Evolutionary conservation across 768 basidiomycete genomes (phyloP), one percentile per base, ranked within the genome.

Genomic region (Neoboletus brunneissimus): DNA sequence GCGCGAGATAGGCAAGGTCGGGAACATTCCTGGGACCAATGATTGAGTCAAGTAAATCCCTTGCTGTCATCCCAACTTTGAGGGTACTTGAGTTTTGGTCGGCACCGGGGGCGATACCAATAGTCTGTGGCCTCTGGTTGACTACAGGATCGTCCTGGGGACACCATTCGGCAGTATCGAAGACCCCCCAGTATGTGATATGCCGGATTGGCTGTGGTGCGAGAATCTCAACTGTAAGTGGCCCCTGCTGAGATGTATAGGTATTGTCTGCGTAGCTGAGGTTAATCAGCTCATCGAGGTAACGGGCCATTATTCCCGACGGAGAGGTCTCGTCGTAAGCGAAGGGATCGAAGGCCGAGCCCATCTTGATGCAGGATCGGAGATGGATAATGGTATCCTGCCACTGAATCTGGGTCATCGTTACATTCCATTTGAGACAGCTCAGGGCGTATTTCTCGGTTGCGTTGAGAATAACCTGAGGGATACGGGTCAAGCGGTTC

Each of bases 141-240:
- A 72, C 44, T 18, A 72, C 57, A 16, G 72, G 72, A 42, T 72
- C 72, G 43, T 62, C 63, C 43, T 64, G 48, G 1, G 72, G 72
- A 43, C 65, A 71, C 72, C 71, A 72, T 54, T 65, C 65, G 22
- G 38, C 35, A 9, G 57, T 25, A 20, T 56, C 52, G 31, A 66
- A 56, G 11, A 67, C 35, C 25, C 54, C 51, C 54, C 55, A 48
- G 31, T 49, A 45, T 29, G 56, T 37, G 20, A 40, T 52, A 44
- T 48, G 48, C 25, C 48, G 57, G n/a, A 60, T 27, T 15, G 61
- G 58, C 18, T 58, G 62, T 7, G 66, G 61, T 29, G 58, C 56
- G 16, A 61, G 25, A 29, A 61, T 55, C 42, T 59, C 57, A 27
- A 51, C 18, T 25, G 50, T 20, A 13, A 32, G 48, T n/a, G 4